phyloP scores from a whole-genome alignment of 495 filamentous ascomycete genomes.

The Penicillium daleae region DNA sequence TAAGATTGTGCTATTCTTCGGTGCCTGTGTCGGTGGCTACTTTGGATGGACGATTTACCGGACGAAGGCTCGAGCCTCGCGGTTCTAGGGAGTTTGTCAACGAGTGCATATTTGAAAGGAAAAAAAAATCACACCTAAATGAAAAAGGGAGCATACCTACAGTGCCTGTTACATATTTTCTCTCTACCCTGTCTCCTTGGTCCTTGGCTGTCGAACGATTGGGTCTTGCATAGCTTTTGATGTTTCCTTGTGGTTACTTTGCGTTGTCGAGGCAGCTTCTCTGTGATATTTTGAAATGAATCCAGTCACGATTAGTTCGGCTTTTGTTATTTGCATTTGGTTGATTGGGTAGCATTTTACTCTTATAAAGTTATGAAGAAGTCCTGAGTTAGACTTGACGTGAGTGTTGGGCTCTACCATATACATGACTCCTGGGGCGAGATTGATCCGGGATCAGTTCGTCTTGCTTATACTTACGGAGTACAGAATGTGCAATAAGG shows the following conservation, averaged over 20 bases:
- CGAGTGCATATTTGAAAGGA: background rate
- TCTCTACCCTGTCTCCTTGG: constrained; percentile 9
- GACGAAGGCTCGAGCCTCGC: constrained; percentile 69
- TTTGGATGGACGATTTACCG: constrained; percentile 84
- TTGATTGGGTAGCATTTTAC: background rate
- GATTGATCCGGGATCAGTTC: too few species aligned
- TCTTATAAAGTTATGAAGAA: constrained; percentile 2
- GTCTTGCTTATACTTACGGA: too few species aligned
- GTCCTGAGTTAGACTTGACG: background rate
- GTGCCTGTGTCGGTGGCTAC: constrained; percentile 73
- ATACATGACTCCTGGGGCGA: too few species aligned
- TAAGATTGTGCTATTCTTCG: constrained; percentile 76
- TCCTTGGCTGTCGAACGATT: constrained; percentile 23
- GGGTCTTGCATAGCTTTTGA: constrained; percentile 36
- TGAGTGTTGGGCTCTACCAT: too few species aligned
- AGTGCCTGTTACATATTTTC: background rate
- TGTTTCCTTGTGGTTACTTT: constrained; percentile 18
- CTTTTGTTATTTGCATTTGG: background rate
- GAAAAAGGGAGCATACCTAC: background rate
- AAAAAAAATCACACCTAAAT: background rate
- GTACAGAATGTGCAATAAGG: background rate
- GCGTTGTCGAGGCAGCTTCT: constrained; percentile 17
- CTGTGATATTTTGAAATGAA: constrained; percentile 31
- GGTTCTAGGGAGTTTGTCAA: constrained; percentile 61
- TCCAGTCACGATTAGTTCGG: constrained; percentile 28